Base-by-base conservation (phyloP, 2,329 filamentous ascomycete genomes). In the Raffaelea albimanens region DNA sequence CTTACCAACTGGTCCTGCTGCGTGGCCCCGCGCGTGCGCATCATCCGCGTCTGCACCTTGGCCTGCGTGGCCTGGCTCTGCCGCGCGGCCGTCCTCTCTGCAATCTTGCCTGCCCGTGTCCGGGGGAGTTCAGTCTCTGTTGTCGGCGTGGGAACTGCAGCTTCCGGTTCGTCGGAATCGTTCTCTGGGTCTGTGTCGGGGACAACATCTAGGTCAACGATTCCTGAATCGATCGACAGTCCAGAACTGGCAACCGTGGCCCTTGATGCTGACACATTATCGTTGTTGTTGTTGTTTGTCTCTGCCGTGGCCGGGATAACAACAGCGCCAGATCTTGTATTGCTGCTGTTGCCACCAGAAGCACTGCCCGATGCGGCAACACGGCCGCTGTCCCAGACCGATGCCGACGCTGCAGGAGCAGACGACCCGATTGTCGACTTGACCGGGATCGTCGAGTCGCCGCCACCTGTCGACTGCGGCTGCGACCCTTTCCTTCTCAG, bases 31-130 rank as follows among this genome's bases (percentile, higher is more conserved):
- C 11, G 10, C 49, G 39, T 19, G 38, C 29, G 22, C n/a, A 43
- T 55, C 25, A 53, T 53, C 11, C 52, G 48, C 22, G 55, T 51
- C 19, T 56, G 51, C 33, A 55, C 48, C 42, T 59, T 59, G n/a
- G 23, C 41, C 43, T 33, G 25, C 9, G 25, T 23, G 19, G 44
- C 33, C 40, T 50, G 50, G 44, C 45, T 48, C 47, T 48, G 36
- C 43, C 55, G 55, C 11, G 51, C 56, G 31, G 56, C 59, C 7
- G 57, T 53, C 47, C 50, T 59, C 45, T 58, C 53, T 2, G 63
- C 63, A 3, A 57, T 54, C 51, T 64, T 67, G 31, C 58, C 62
- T 3, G 58, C 56, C 19, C 62, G 57, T 4, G 58, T 62, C 19
- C 63, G 50, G 0, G 62, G 54, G 16, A 57, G 54, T 33, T 60